Evolutionary conservation across 2,329 filamentous ascomycete species (phyloP).

Genomic region (Verticillium zaregamsianum): DNA sequence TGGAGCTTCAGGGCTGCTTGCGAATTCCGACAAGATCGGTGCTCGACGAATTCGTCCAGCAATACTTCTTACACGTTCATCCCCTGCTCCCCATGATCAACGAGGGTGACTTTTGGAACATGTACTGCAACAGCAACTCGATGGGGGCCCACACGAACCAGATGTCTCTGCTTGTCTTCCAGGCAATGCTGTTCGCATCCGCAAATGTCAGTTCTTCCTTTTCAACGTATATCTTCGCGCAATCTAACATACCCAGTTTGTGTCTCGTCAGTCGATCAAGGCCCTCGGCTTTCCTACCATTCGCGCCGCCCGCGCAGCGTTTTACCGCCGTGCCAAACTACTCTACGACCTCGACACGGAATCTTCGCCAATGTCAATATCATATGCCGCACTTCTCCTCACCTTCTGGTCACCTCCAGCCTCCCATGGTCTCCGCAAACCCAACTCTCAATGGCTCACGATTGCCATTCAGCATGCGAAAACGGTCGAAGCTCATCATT

Average conservation of each 20-base stretch:
- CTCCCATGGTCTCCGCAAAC: constrained; percentile 25
- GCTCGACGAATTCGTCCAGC: constrained; percentile 43
- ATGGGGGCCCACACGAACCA: constrained; percentile 13
- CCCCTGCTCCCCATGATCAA: constrained; percentile 38
- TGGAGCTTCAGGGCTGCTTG: constrained; percentile 41
- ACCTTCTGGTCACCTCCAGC: constrained; percentile 34
- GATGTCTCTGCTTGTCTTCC: constrained; percentile 40
- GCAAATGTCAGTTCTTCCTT: constrained; percentile 27
- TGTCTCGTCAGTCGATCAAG: constrained; percentile 33
- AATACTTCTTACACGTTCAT: constrained; percentile 44
- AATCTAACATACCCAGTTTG: constrained; percentile 23
- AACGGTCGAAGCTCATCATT: constrained; percentile 38
- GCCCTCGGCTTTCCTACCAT: constrained; percentile 37
- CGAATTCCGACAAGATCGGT: constrained; percentile 35
- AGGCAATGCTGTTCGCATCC: constrained; percentile 40
- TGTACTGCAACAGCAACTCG: constrained; percentile 26
- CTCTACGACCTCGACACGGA: constrained; percentile 41
- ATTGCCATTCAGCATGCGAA: constrained; percentile 46
- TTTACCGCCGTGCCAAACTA: constrained; percentile 36
- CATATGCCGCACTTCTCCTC: constrained; percentile 38
- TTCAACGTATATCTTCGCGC: neutral
- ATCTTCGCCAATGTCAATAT: constrained; percentile 31
- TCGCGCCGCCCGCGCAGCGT: constrained; percentile 35
- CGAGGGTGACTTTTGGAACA: constrained; percentile 41
- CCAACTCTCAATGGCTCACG: constrained; percentile 45